Base-by-base conservation (phyloP, 306 rosid genomes). In the Calophaca sinica region DNA sequence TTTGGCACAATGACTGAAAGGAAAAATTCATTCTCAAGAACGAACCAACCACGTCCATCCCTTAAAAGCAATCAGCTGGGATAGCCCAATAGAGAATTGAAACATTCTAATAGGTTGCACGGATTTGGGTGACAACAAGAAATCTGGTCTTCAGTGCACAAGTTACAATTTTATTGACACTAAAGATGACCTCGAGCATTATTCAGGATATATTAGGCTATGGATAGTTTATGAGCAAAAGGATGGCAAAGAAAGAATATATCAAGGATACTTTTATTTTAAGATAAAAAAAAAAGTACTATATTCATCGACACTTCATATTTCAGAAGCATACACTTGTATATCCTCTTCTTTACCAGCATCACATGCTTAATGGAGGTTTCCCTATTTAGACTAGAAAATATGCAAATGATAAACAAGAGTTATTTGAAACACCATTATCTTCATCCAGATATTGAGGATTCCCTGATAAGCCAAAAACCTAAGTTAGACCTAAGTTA, bases 31-130 rank as follows among this genome's bases (percentile, higher is more conserved):
- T 20, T 73, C 50, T 26, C 45, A 66, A 39, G 58, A 58, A 52
- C 42, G 62, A 53, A 70, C 54, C 13, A 76, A 73, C 50, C 46
- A 53, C 11, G 58, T 67, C 63, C 38, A 42, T 63, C 76, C 41
- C 35, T 31, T 44, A 36, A 58, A 59, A 41, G 44, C 12, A 36
- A 50, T 33, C 61, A 60, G 15, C 60, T 51, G 48, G 62, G 54
- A 45, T 52, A 52, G 50, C 77, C 29, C 28, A 53, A 61, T 62
- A 54, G 69, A 67, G 38, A 50, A 58, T 62, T 55, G 61, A 65
- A 77, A 65, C 42, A 49, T 58, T 62, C 73, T 62, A n/a, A 42
- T 63, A 45, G 41, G 73, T n/a, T 33, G 51, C 42, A 44, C 13
- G 6, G 44, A 51, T 12, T 63, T 63, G 72, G 54, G 5, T 51